A percentile compares a stretch with the other conserved stretches of the same genome.
Evolutionary conservation across 495 filamentous ascomycete genomes (phyloP).

Genomic region (Aspergillus asperescens): DNA sequence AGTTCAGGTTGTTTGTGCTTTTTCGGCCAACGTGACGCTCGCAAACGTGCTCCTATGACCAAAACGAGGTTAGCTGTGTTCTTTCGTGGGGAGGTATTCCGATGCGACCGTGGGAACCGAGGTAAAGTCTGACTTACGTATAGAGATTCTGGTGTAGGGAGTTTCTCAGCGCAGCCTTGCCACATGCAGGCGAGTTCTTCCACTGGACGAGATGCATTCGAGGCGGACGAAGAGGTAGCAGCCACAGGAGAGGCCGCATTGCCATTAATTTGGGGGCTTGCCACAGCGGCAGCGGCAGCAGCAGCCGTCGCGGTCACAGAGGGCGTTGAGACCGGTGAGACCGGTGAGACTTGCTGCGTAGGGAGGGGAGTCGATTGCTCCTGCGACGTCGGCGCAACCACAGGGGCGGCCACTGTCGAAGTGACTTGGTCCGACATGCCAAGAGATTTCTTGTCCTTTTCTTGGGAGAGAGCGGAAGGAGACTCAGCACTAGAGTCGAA

Average conservation of each 20-base stretch:
- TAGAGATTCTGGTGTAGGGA: constrained; percentile 70
- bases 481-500: constrained; percentile 8
- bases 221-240: constrained; percentile 8
- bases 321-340: constrained; percentile 34
- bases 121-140: constrained; percentile 64
- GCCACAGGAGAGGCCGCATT: constrained; percentile 9
- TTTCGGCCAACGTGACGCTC: constrained; percentile 98
- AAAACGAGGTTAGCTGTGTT: constrained; percentile 11
- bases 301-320: constrained; percentile 42
- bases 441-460: constrained; percentile 27
- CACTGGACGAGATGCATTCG: constrained; percentile 19
- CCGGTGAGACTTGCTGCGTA: constrained; percentile 18
- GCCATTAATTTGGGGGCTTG: constrained; percentile 35
- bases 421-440: constrained; percentile 31
- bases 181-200: constrained; percentile 80
- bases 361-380: constrained; percentile 22
- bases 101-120: constrained; percentile 7
- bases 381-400: constrained; percentile 24
- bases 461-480: constrained; percentile 23
- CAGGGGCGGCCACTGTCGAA: constrained; percentile 22
- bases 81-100: not conserved
- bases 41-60: constrained; percentile 85
- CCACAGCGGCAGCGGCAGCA: constrained; percentile 42
- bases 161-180: constrained; percentile 78
- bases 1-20: constrained; percentile 96